These are phyloP conservation scores for Aspergillus texensis DNA, from an alignment of 2,329 filamentous ascomycete species.

Conservation along the genomic window DNA sequence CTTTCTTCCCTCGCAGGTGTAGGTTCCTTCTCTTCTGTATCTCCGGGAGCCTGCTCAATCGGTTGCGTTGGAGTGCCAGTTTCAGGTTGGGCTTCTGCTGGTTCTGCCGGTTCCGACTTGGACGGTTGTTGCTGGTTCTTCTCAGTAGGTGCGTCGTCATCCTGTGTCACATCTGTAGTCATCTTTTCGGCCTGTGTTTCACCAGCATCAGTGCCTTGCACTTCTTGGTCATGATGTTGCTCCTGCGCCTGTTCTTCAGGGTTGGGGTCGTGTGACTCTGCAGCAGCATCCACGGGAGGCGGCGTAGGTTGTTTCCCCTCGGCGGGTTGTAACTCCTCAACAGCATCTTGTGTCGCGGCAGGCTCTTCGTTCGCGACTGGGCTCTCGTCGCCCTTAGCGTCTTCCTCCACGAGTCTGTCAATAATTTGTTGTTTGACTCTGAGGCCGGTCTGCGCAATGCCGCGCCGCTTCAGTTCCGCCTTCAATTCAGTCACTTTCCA, in stretches of 20 bases:
- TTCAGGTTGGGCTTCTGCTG: conserved; percentile 8
- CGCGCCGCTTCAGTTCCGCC: conserved; percentile 71
- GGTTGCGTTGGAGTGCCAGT: conserved; percentile 23
- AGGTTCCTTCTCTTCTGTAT: conserved; percentile 13
- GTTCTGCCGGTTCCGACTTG: conserved; percentile 2
- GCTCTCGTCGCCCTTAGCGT: conserved; percentile 34
- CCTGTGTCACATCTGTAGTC: conserved; percentile 14
- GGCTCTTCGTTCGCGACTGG: conserved; percentile 30
- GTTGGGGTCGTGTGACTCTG: conserved; percentile 22
- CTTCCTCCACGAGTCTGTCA: conserved; percentile 59
- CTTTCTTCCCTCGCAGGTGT: conserved; percentile 18
- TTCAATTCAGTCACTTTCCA: conserved; percentile 76
- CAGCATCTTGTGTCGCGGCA: conserved; percentile 17
- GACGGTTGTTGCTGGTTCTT: conserved; percentile 1
- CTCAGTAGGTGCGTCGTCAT: conserved; percentile 1
- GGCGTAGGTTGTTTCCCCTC: conserved; percentile 11
- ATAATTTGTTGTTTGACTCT: conserved; percentile 69
- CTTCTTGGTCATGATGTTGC: conserved; percentile 3
- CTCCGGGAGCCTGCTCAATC: conserved; percentile 27
- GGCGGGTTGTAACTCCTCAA: conserved; percentile 17
- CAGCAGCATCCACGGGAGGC: conserved; percentile 11
- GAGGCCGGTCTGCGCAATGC: conserved; percentile 69
- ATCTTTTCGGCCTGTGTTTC: conserved; percentile 17
- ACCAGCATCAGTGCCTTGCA: neutral
- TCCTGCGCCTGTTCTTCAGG: conserved; percentile 16